Evolutionary conservation across 768 basidiomycete genomes (phyloP), one percentile per base, ranked within the genome.

Genomic region (Russula foetens): DNA sequence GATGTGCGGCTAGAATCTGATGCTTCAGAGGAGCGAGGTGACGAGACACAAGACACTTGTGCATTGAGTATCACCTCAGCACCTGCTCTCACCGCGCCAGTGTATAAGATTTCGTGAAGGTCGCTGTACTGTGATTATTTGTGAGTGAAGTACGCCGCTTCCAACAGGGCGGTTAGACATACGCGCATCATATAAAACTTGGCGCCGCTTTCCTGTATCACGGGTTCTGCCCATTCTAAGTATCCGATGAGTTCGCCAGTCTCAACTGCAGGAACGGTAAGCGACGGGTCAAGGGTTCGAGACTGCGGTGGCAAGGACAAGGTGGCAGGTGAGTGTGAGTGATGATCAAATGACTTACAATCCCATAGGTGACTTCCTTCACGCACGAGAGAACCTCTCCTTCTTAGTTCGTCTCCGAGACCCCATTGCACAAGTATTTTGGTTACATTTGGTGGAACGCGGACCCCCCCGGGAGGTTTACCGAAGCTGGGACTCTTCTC

Each of bases 351-450:
- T 1, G 3, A 57, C 64, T 51, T 53, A 66, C 64, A 48, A 38
- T 64, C 58, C 55, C 57, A 64, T 7, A 66, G 23, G 24, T 58
- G 26, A 31, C 62, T 21, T 24, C 46, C 56, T 31, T 35, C 63
- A 49, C 45, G 56, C 3, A 29, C 28, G 7, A 58, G 17, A 24
- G 58, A 45, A 24, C 26, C 62, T 39, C 8, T 38, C 7, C 33
- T 60, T 39, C 23, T 43, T 43, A 66, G 14, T 53, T 63, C 63
- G 15, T 60, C 64, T 5, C 45, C 63, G 15, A 66, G 64, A 17
- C 64, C 64, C 64, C 64, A 66, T 7, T 54, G 51, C 1, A 54
- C 35, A 14, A 66, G 63, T 41, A 66, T 60, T 41, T 64, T 66
- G 4, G 62, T 66, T 28, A 64, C 48, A 29, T 66, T 66, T 33